Base-by-base conservation (phyloP, 2,329 filamentous ascomycete species). In the Parastagonospora avenae region DNA sequence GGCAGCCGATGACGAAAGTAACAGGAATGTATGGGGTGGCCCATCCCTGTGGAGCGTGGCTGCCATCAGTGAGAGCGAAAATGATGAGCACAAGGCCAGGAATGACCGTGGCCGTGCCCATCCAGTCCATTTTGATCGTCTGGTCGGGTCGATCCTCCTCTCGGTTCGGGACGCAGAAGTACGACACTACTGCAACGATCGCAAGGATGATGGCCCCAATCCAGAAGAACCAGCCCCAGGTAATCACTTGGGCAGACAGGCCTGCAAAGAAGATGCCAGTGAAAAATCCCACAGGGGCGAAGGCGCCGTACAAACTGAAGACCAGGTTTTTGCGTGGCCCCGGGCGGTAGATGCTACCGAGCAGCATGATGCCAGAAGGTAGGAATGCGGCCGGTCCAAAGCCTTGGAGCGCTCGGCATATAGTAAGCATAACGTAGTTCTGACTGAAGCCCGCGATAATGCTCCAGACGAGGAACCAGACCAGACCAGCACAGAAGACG, bases 401-500 rank as follows among this genome's bases (percentile, higher is more conserved):
- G 0, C 90, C 90, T 70, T 91, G 88, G 37, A 92, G 74, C 8
- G 89, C 89, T 45, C 90, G 86, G 66, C 86, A 89, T 47, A 88
- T 77, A 59, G 91, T 87, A 54, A 92, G 78, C 85, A 91, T 89
- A 43, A 84, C 70, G 52, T 86, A 81, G 71, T 83, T 87, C 46
- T 77, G 76, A 51, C 85, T 86, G 73, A 92, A 90, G 9, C 89
- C 90, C 12, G 82, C 83, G 46, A 91, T 75, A 46, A 92, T 73
- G 8, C 84, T 86, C 84, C 89, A 92, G 32, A 87, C 55, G 7
- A 84, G 70, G 43, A 91, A 82, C 90, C 89, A 83, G 4, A 68
- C 59, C 51, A 75, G 81, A 0, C 89, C 87, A 47, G 82, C 80
- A 0, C 88, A 80, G 49, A 90, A 84, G 1, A 92, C 79, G 1